Percentiles rank a stretch among this genome's conserved stretches.
Conservation (phyloP, 192 early-diverging fungal species). For the Linnemannia elongata region DNA sequence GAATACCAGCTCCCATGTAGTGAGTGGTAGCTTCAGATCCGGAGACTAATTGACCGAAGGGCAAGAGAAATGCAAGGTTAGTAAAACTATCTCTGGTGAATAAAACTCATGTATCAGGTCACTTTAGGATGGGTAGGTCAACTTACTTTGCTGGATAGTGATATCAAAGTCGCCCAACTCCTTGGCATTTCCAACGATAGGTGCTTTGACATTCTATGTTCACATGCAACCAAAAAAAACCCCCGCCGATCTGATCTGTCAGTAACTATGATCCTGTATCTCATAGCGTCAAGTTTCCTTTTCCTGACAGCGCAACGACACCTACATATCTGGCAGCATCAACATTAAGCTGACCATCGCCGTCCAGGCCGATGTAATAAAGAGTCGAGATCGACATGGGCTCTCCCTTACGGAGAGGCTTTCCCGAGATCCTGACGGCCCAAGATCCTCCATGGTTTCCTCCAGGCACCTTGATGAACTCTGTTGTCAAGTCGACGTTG, state of each 20-base stretch:
- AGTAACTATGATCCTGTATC: background rate
- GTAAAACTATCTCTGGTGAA: too few relatives aligned
- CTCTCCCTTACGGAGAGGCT: conserved; percentile 60
- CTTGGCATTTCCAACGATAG: conserved; percentile 68
- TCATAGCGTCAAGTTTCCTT: background rate
- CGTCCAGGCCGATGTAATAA: conserved; percentile 88
- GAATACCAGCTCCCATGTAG: conserved; percentile 26
- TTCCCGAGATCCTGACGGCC: conserved; percentile 84
- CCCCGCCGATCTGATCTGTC: background rate
- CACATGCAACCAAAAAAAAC: background rate
- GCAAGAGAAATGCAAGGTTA: too few relatives aligned
- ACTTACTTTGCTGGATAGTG: conserved; percentile 68
- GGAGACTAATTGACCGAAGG: conserved; percentile 7
- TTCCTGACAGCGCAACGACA: background rate
- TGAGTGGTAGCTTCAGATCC: conserved; percentile 18
- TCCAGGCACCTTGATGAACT: conserved; percentile 80
- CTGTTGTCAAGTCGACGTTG: conserved; percentile 77
- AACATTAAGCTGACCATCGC: conserved; percentile 72
- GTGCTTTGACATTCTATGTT: conserved; percentile 15
- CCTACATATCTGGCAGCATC: conserved; percentile 40
- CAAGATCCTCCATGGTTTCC: conserved; percentile 81
- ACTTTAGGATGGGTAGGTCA: background rate
- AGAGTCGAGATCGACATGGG: conserved; percentile 69
- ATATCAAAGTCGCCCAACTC: conserved; percentile 83
- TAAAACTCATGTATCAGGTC: background rate